phyloP scores from a whole-genome alignment of 305 asterid genomes.

The Rubia tinctorum region DNA sequence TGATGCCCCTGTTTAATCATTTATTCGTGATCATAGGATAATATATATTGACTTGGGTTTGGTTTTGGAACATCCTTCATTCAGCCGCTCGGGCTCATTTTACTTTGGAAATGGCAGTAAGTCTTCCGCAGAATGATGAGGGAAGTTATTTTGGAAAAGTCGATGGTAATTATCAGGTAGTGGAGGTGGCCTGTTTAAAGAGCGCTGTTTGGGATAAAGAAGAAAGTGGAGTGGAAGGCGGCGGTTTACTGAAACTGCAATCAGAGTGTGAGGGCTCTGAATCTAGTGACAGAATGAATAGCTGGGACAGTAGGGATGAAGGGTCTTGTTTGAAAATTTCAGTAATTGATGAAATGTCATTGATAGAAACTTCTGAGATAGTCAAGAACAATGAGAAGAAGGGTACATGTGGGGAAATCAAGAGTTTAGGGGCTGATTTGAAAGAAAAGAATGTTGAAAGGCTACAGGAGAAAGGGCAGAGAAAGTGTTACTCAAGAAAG shows the following conservation, averaged over 20 bases:
- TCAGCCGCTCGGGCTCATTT: not conserved
- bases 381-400: slow-evolving; percentile 22
- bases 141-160: not conserved
- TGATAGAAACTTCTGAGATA: slow-evolving; percentile 17
- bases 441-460: slow-evolving; percentile 6
- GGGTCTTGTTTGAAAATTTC: slow-evolving; percentile 24
- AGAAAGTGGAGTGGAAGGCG: not conserved
- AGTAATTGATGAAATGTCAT: slow-evolving; percentile 30
- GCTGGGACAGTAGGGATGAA: not conserved
- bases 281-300: not conserved
- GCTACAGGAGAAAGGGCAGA: slow-evolving; percentile 28
- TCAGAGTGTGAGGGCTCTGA: not conserved
- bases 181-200: not conserved
- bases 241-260: not conserved
- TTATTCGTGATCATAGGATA: not conserved
- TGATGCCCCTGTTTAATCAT: too few relatives aligned
- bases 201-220: not conserved
- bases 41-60: not conserved
- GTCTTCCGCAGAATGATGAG: slow-evolving; percentile 1
- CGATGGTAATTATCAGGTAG: not conserved
- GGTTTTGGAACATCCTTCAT: not conserved
- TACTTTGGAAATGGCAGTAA: not conserved
- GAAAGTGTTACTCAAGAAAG: slow-evolving; percentile 43
- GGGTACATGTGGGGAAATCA: slow-evolving; percentile 32
- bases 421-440: slow-evolving; percentile 17